These are phyloP conservation scores for Hanseniaspora valbyensis DNA, from an alignment of 805 yeast species.

Conservation along the genomic window DNA sequence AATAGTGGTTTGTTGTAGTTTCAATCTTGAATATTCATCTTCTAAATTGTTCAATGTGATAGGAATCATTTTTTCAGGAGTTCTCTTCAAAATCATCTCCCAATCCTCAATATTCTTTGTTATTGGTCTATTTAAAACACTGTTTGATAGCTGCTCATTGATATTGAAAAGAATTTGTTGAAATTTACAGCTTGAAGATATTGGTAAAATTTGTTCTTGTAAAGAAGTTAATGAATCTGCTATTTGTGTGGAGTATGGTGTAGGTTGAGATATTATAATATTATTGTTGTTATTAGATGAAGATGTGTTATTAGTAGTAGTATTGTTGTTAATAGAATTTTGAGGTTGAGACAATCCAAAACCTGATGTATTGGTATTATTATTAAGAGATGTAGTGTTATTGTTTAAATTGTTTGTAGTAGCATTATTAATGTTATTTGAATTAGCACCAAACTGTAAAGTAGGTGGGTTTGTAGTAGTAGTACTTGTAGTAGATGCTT, in stretches of 20 bases:
- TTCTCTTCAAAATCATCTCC: conserved; percentile 10
- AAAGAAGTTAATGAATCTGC: conserved; percentile 2
- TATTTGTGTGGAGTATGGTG: conserved; percentile 7
- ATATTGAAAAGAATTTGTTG: conserved; percentile 12
- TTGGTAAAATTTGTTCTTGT: conserved; percentile 11
- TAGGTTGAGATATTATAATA: conserved; percentile 4
- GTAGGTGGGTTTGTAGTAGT: background rate
- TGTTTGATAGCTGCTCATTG: background rate
- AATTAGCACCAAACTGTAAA: background rate
- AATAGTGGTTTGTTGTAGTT: conserved; percentile 12
- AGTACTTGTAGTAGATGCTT: background rate
- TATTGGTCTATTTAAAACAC: background rate
- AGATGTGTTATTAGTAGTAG: background rate
- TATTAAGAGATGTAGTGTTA: background rate
- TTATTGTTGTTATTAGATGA: background rate
- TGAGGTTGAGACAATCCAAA: background rate
- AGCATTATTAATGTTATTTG: no score
- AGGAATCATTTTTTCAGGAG: background rate
- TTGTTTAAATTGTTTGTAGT: background rate
- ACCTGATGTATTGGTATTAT: no score
- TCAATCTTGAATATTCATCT: conserved; percentile 12
- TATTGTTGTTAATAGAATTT: background rate
- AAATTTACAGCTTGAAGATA: conserved; percentile 10
- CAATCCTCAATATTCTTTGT: conserved; percentile 13
- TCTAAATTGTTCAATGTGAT: conserved; percentile 4